Base-by-base conservation (phyloP, 2,329 filamentous ascomycete genomes). In the Aspergillus luchuensis region DNA sequence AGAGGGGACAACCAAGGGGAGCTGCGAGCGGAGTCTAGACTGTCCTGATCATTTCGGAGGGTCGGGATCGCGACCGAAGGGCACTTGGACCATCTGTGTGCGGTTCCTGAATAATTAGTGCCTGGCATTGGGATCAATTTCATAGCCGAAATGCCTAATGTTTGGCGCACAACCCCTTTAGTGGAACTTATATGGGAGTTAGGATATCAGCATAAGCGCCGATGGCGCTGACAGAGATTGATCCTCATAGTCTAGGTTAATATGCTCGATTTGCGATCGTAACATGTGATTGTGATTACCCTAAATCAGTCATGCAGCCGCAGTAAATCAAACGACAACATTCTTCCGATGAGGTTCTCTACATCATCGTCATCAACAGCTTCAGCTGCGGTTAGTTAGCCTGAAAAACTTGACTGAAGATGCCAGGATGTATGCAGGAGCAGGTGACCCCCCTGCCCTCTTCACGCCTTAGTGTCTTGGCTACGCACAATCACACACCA, bases 41-140 rank as follows among this genome's bases (percentile, higher is more conserved):
- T 45, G 30, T 47, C 53, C 53, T 56, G 53, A 21, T 56, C 53
- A 56, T 56, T 43, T 56, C 41, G 53, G 39, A 47, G 25, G 23
- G 23, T n/a, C 39, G 53, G 43, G 5, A 33, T 45, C 53, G 53
- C 52, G 52, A 55, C n/a, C n/a, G 52, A 55, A 30, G 51, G 33
- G 11, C 41, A 43, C 41, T 36, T 54, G 23, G 39, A 23, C 41
- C 41, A 56, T 10, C 28, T 30, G 28, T 19, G 39, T 36, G 25
- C 25, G 47, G 25, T 30, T 50, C 47, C 47, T 50, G 28, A 33
- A 17, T 50, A 33, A 19, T 25, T 19, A 21, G 41, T 43, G n/a
- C 13, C 45, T 30, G 45, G 45, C 39, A 1, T 17, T 43, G 8
- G 10, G n/a, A 39, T 52, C n/a, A 33, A 15, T 5, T 13, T 13